These are phyloP conservation scores for Pyrenophora graminea DNA, from an alignment of 2,329 filamentous ascomycete species.

Conservation along the genomic window DNA sequence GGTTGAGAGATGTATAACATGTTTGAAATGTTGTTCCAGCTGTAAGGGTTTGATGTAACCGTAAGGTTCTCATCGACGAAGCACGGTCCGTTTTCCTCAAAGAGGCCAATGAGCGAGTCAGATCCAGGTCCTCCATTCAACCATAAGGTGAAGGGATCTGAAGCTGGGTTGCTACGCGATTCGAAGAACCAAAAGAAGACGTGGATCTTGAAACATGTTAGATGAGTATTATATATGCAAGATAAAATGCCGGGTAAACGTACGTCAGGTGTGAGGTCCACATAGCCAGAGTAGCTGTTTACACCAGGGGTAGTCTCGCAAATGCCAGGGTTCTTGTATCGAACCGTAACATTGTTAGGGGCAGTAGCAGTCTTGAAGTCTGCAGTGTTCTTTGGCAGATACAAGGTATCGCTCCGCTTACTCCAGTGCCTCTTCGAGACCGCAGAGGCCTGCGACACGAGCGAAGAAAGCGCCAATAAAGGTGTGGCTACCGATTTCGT, in stretches of 20 bases:
- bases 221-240: too few species aligned
- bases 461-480: conserved; percentile 18
- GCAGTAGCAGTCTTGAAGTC: conserved; percentile 53
- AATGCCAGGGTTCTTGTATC: conserved; percentile 59
- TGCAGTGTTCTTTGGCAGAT: conserved; percentile 46
- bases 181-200: conserved; percentile 41
- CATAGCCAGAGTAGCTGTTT: conserved; percentile 52
- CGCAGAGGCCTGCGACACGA: conserved; percentile 20
- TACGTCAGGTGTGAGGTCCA: conserved; percentile 43
- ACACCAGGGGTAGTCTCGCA: conserved; percentile 60
- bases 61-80: conserved; percentile 26
- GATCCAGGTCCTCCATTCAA: conserved; percentile 58
- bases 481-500: conserved; percentile 14
- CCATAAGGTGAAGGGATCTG: conserved; percentile 57
- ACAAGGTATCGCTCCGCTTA: conserved; percentile 24
- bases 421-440: conserved; percentile 27
- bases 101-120: conserved; percentile 59
- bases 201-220: not conserved
- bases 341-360: conserved; percentile 52
- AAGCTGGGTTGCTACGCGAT: conserved; percentile 52
- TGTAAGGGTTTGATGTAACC: conserved; percentile 57
- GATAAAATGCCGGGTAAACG: not conserved
- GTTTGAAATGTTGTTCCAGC: conserved; percentile 64
- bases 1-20: conserved; percentile 67
- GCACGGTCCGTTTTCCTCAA: conserved; percentile 46